Conservation (phyloP, 2,329 filamentous ascomycete genomes). For the Colletotrichum plurivorum region DNA sequence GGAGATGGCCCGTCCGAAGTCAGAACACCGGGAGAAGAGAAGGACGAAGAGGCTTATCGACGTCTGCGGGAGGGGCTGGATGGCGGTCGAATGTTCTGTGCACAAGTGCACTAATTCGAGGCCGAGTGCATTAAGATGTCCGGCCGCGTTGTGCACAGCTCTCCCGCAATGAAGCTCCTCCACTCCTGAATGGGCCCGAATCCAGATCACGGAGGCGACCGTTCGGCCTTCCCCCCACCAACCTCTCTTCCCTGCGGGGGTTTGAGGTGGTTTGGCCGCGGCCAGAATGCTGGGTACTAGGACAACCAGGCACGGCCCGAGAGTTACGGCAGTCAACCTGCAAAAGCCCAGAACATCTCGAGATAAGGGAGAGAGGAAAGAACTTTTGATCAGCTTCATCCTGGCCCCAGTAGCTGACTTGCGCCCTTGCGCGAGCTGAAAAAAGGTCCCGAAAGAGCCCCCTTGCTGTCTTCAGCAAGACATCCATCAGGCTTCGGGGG, state of each 20-base stretch:
- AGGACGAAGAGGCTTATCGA: not conserved
- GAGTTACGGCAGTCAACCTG: not conserved
- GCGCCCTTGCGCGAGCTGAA: constrained; percentile 19
- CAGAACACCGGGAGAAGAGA: not conserved
- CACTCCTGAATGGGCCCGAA: constrained; percentile 12
- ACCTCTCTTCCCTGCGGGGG: not conserved
- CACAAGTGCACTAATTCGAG: constrained; percentile 9
- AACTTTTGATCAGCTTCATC: constrained; percentile 14
- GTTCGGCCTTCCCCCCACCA: too few species aligned
- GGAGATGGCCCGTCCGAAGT: not conserved
- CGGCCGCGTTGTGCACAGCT: constrained; percentile 24
- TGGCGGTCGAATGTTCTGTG: constrained; percentile 7
- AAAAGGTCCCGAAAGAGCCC: not conserved
- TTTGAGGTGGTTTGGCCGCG: constrained; percentile 14
- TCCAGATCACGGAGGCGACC: not conserved
- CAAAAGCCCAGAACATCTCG: constrained; percentile 2
- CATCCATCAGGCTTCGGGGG: constrained; percentile 13
- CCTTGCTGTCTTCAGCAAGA: not conserved
- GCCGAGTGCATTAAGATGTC: too few species aligned
- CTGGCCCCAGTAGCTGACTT: constrained; percentile 2
- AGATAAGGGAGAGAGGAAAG: not conserved
- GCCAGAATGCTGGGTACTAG: not conserved
- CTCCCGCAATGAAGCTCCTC: not conserved
- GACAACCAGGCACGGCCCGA: constrained; percentile 14
- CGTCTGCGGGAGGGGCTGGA: constrained; percentile 9